phyloP scores from a whole-genome alignment of 1,139 yeast species.

The Sugiyamaella grinbergsii region DNA sequence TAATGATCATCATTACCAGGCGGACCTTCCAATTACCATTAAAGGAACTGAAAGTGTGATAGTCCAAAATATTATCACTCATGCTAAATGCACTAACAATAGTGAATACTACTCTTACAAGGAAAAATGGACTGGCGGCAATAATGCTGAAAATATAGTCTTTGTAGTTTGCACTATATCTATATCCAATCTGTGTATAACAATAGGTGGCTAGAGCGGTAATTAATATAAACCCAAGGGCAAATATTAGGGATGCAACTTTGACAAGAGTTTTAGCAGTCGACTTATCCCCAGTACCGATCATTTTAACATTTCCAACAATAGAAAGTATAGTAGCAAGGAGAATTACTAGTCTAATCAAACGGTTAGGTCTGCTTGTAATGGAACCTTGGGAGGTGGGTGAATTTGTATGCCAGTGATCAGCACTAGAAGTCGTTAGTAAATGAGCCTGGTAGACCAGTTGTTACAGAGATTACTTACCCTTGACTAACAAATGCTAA shows the following conservation, averaged over 20 bases:
- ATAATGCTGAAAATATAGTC: constrained; percentile 17
- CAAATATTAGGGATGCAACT: constrained; percentile 22
- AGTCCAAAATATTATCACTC: constrained; percentile 6
- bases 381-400: neutral
- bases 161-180: constrained; percentile 17
- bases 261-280: constrained; percentile 17
- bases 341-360: constrained; percentile 14
- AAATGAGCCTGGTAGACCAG: neutral
- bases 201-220: constrained; percentile 19
- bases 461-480: neutral
- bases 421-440: constrained; percentile 5
- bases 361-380: constrained; percentile 5
- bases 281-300: constrained; percentile 5
- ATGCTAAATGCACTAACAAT: constrained; percentile 19
- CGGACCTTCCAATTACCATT: constrained; percentile 26
- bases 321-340: constrained; percentile 21
- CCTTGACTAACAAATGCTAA: constrained; percentile 22
- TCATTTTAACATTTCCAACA: constrained; percentile 20
- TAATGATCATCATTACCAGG: constrained; percentile 25
- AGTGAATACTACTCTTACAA: constrained; percentile 21
- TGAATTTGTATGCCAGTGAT: constrained; percentile 3
- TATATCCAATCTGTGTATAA: constrained; percentile 8
- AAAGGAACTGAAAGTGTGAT: constrained; percentile 25
- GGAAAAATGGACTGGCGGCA: constrained; percentile 21
- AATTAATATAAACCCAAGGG: constrained; percentile 15